Base-by-base conservation (phyloP, 2,329 filamentous ascomycete genomes). In the Ascocoryne sarcoides region DNA sequence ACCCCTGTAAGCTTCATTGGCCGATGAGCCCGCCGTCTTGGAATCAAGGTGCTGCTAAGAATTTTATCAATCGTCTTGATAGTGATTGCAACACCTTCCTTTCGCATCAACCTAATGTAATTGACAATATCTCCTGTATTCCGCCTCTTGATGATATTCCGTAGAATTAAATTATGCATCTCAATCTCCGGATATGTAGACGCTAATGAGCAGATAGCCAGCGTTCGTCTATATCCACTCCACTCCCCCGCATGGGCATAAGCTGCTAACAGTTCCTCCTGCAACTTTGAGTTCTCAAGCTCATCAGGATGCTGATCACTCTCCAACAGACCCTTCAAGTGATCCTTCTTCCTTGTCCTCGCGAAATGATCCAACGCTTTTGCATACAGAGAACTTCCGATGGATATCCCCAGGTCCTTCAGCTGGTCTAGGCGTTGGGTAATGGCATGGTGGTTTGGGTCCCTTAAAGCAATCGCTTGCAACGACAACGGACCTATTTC, bases 401-500 rank as follows among this genome's bases (percentile, higher is more conserved):
- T 65, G 1, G 68, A 65, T 20, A 95, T 83, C 0, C 76, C 77
- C 4, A 75, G 65, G 37, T 69, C 63, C 44, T 73, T 66, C 3
- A 95, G 66, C 39, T 76, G 70, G 18, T 68, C 59, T 18, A 94
- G 70, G 21, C 76, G 75, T 1, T 65, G 58, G 17, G 68, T 55
- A n/a, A 92, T 65, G 5, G 69, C 71, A 7, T 7, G 7, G 12
- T 26, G 7, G 7, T 26, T 12, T 2, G 65, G 60, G 38, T 83
- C 75, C 53, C 84, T 73, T 9, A 82, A 60, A 3, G 80, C 85
- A 60, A 95, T 76, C 33, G 89, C 81, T 48, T 88, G 82, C 15
- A 95, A 59, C 3, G 86, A 83, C 14, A 82, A 65, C 0, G 87
- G 82, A 0, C 88, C 88, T 46, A 95, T 81, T 26, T 69, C 66